A percentile compares a stretch with the other conserved stretches of the same genome.
These are phyloP conservation scores for Pichia cephalocereana DNA, from an alignment of 805 yeast species.

Conservation along the genomic window DNA sequence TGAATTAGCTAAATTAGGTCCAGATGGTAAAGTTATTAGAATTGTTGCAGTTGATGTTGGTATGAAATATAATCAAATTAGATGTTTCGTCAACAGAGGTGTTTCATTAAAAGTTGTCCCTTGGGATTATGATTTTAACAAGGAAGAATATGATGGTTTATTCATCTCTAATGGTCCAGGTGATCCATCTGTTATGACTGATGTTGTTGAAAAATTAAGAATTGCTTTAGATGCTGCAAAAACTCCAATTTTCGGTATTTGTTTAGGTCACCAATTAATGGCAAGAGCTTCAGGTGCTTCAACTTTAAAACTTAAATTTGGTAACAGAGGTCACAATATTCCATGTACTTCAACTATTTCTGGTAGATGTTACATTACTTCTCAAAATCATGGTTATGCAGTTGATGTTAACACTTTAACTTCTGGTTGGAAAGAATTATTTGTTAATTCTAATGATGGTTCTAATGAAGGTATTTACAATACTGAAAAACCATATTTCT, in stretches of 20 bases:
- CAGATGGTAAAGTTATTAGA: slow-evolving; percentile 70
- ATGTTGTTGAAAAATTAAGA: slow-evolving; percentile 52
- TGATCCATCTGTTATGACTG: slow-evolving; percentile 84
- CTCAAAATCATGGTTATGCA: slow-evolving; percentile 98
- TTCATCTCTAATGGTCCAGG: slow-evolving; percentile 99
- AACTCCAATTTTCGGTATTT: slow-evolving; percentile 94
- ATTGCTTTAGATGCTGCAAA: slow-evolving; percentile 52
- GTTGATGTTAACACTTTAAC: slow-evolving; percentile 75
- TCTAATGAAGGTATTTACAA: slow-evolving; percentile 98
- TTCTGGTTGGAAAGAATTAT: slow-evolving; percentile 84
- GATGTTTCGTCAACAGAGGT: slow-evolving; percentile 94
- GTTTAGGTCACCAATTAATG: slow-evolving; percentile 94
- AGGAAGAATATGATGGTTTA: slow-evolving; percentile 85
- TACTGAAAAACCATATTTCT: slow-evolving; percentile 78
- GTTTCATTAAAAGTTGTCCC: slow-evolving; percentile 95
- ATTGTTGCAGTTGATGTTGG: slow-evolving; percentile 94
- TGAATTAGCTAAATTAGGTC: slow-evolving; percentile 41
- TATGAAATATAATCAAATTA: slow-evolving; percentile 94
- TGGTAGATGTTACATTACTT: slow-evolving; percentile 96
- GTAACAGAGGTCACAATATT: slow-evolving; percentile 99
- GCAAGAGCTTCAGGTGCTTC: slow-evolving; percentile 95
- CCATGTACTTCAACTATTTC: slow-evolving; percentile 78
- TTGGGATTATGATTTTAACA: slow-evolving; percentile 79
- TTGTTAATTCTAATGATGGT: slow-evolving; percentile 92
- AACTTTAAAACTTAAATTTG: slow-evolving; percentile 86